These are phyloP conservation scores for Meira nashicola DNA, from an alignment of 1,284 basidiomycete species.

Conservation along the genomic window DNA sequence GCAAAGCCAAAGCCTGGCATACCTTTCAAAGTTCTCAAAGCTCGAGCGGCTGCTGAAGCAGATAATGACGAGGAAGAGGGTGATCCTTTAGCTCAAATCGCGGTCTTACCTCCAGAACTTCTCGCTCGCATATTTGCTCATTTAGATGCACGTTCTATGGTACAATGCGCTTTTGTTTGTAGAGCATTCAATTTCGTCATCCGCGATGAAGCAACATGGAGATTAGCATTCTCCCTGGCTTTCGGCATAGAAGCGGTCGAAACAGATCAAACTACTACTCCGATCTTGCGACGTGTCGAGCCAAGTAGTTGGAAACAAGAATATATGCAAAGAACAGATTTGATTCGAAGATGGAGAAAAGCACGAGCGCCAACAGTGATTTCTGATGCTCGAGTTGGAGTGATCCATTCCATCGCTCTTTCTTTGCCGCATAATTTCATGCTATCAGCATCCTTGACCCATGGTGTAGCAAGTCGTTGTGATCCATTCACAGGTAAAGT, in stretches of 20 bases:
- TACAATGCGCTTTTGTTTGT: constrained; percentile 62
- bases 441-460: constrained; percentile 59
- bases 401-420: constrained; percentile 44
- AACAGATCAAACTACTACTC: constrained; percentile 55
- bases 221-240: constrained; percentile 69
- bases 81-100: background rate
- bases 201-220: constrained; percentile 75
- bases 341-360: constrained; percentile 60
- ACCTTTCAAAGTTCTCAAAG: background rate
- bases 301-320: constrained; percentile 37
- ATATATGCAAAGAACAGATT: constrained; percentile 35
- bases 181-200: constrained; percentile 63
- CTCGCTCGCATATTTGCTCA: constrained; percentile 74
- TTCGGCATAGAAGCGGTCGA: constrained; percentile 67
- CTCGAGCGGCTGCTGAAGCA: constrained; percentile 3
- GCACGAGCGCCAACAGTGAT: constrained; percentile 62
- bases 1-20: too few relatives aligned
- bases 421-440: constrained; percentile 61
- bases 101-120: constrained; percentile 63
- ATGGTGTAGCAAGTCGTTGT: constrained; percentile 69
- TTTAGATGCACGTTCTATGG: constrained; percentile 65
- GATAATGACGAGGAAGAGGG: background rate
- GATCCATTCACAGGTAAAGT: constrained; percentile 64
- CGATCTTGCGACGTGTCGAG: constrained; percentile 60
- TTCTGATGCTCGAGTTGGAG: constrained; percentile 35